These are phyloP conservation scores for Didymella keratinophila DNA, from an alignment of 2,329 filamentous ascomycete species.

Conservation along the genomic window DNA sequence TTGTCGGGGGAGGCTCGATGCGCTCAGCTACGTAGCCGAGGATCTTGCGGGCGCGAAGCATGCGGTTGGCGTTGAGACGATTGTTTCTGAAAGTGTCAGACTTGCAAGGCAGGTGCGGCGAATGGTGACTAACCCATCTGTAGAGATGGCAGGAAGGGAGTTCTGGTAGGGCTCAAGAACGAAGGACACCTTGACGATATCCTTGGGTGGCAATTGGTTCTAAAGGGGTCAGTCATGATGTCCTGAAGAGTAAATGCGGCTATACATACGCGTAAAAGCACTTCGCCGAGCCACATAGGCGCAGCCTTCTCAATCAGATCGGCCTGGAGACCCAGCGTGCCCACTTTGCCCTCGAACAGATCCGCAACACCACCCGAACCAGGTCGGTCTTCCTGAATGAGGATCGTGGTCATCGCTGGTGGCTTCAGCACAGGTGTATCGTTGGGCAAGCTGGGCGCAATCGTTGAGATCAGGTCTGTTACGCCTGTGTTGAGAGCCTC, in stretches of 20 bases:
- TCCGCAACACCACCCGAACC: constrained; percentile 75
- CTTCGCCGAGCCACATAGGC: constrained; percentile 90
- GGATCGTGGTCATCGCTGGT: constrained; percentile 68
- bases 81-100: constrained; percentile 73
- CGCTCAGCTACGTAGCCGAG: constrained; percentile 89
- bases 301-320: constrained; percentile 85
- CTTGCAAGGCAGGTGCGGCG: too few species aligned
- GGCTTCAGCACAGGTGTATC: constrained; percentile 81
- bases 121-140: constrained; percentile 67
- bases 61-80: constrained; percentile 92
- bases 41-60: constrained; percentile 96
- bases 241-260: background rate
- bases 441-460: constrained; percentile 73
- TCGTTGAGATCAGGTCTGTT: constrained; percentile 64
- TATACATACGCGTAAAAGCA: constrained; percentile 72
- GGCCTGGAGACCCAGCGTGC: constrained; percentile 75
- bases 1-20: constrained; percentile 74
- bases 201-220: constrained; percentile 84
- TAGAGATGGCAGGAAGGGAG: constrained; percentile 75
- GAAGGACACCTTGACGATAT: constrained; percentile 96
- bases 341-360: constrained; percentile 89
- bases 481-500: constrained; percentile 65
- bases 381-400: constrained; percentile 71
- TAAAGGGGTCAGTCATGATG: constrained; percentile 44
- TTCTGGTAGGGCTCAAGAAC: constrained; percentile 83